Percentiles rank a stretch among this genome's conserved stretches.
Conservation (phyloP, 192 early-diverging fungal species). For the Gonapodya sp. region DNA sequence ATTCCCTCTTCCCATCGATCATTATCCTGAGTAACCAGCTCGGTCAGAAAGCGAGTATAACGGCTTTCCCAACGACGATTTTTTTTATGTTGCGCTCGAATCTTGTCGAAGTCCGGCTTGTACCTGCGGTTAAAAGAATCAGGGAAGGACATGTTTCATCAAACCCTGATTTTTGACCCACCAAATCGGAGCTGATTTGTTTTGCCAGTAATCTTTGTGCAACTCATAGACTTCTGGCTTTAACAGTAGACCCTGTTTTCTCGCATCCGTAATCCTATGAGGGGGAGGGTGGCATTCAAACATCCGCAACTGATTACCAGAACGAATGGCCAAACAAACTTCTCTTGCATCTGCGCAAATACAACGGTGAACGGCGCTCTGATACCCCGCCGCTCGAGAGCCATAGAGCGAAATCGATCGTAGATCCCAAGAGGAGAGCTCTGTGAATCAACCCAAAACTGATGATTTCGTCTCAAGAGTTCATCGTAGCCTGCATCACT, state of each 20-base stretch:
- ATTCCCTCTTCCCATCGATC: too few species aligned
- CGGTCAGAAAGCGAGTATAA: too few species aligned
- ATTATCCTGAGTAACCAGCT: too few species aligned
- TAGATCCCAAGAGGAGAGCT: background rate
- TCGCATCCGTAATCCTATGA: background rate
- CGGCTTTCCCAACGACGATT: too few species aligned
- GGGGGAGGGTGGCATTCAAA: too few species aligned
- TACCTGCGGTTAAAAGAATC: too few species aligned
- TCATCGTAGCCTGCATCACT: background rate
- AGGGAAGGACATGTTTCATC: too few species aligned
- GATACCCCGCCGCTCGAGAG: background rate
- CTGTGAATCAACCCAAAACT: background rate
- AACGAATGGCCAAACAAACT: too few species aligned
- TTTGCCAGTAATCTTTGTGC: background rate
- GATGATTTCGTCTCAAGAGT: background rate
- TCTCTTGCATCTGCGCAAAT: background rate
- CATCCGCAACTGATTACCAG: too few species aligned
- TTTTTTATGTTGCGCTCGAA: too few species aligned
- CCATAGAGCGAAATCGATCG: background rate
- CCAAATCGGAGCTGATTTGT: too few species aligned
- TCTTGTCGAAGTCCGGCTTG: background rate
- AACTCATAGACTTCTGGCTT: background rate
- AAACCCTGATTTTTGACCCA: too few species aligned
- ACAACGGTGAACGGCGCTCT: background rate
- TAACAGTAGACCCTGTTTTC: background rate